phyloP scores from a whole-genome alignment of 306 rosid genomes.

The Malus sylvestris region DNA sequence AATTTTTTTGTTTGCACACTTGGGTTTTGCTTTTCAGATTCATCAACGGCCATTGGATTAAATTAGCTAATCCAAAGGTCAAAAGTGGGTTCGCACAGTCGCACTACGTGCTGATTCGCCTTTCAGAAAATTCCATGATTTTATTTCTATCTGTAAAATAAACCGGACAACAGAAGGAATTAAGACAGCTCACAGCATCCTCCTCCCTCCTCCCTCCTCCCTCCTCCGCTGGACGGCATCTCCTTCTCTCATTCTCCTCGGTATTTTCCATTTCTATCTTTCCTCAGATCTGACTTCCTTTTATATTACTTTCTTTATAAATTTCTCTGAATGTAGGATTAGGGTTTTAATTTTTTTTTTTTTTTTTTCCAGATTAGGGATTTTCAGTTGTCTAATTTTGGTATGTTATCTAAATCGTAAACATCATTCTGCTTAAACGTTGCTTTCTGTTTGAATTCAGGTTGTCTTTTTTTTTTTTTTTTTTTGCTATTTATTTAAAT shows the following conservation, averaged over 20 bases:
- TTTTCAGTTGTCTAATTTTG: neutral
- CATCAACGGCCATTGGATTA: neutral
- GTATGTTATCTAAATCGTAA: neutral
- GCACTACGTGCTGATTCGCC: neutral
- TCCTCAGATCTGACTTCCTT: neutral
- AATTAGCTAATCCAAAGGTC: neutral
- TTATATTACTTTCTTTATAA: neutral
- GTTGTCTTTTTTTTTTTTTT: no score
- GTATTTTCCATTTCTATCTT: neutral
- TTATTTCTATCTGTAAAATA: neutral
- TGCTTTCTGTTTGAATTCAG: neutral
- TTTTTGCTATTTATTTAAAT: neutral
- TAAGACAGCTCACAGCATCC: neutral
- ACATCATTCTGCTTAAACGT: neutral
- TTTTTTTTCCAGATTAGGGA: neutral
- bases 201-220: neutral
- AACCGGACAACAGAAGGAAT: neutral
- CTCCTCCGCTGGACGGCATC: neutral
- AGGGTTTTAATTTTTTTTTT: neutral
- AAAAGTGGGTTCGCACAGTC: neutral
- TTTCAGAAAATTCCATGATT: neutral
- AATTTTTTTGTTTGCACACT: neutral
- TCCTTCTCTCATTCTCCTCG: neutral
- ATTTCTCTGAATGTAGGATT: neutral
- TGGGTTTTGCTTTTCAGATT: neutral